Percentiles rank a stretch among this genome's conserved stretches.
These are phyloP conservation scores for Xylaria curta DNA, from an alignment of 495 filamentous ascomycete species.

Conservation along the genomic window DNA sequence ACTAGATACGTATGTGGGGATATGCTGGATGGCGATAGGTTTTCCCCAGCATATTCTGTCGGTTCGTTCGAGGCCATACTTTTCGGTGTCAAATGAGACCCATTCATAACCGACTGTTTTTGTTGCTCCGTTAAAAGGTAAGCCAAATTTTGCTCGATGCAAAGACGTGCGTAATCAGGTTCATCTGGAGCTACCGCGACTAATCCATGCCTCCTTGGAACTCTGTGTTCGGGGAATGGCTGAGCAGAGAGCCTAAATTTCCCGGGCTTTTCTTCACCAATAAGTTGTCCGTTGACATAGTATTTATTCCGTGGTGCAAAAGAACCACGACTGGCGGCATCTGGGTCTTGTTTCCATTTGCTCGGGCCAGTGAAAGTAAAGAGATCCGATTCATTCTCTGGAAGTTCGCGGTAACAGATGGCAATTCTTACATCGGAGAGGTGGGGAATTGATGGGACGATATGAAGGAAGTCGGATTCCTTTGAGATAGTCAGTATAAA, in stretches of 20 bases:
- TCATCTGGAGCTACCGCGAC: constrained; percentile 52
- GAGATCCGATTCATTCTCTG: constrained; percentile 48
- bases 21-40: constrained; percentile 34
- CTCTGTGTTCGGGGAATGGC: constrained; percentile 47
- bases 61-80: constrained; percentile 43
- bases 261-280: constrained; percentile 48
- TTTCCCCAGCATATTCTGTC: constrained; percentile 33
- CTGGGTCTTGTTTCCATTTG: constrained; percentile 62
- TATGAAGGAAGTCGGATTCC: constrained; percentile 77
- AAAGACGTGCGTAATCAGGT: constrained; percentile 52
- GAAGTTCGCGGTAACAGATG: constrained; percentile 59
- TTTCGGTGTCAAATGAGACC: constrained; percentile 38
- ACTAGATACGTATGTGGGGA: constrained; percentile 30
- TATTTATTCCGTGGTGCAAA: constrained; percentile 56
- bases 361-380: constrained; percentile 43
- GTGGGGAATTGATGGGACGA: constrained; percentile 73
- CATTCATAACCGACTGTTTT: constrained; percentile 37
- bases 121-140: constrained; percentile 47
- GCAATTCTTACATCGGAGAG: constrained; percentile 65
- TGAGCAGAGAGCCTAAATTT: constrained; percentile 27
- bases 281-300: constrained; percentile 53
- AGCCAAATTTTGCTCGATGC: constrained; percentile 52
- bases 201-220: constrained; percentile 53
- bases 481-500: constrained; percentile 43
- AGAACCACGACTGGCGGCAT: constrained; percentile 43